Evolutionary conservation across 2,329 filamentous ascomycete genomes (phyloP).

Genomic region (Myriosclerotinia scirpicola): DNA sequence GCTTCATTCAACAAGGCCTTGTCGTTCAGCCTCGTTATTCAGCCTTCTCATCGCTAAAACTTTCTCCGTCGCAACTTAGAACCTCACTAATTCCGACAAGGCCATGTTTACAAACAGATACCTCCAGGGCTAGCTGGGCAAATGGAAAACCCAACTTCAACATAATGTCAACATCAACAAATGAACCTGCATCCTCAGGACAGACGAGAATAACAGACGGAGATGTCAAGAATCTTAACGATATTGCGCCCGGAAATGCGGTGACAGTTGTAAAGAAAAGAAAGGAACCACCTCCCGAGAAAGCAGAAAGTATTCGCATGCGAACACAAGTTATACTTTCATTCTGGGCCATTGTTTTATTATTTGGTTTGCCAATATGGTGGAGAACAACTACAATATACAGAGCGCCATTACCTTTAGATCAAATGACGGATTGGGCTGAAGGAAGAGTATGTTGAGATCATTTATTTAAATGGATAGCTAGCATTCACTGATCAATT

Average conservation of each 20-base stretch:
- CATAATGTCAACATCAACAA: constrained; percentile 31
- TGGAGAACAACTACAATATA: constrained; percentile 93
- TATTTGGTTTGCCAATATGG: constrained; percentile 90
- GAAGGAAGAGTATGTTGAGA: constrained; percentile 71
- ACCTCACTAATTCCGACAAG: not conserved
- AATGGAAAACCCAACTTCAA: constrained; percentile 13
- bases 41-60: constrained; percentile 17
- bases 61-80: not conserved
- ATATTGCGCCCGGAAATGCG: constrained; percentile 31
- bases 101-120: not conserved
- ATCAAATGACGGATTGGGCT: constrained; percentile 87
- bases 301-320: constrained; percentile 63
- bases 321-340: constrained; percentile 77
- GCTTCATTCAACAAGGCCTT: not conserved
- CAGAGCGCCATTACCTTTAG: constrained; percentile 77
- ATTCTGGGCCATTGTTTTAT: constrained; percentile 85
- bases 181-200: constrained; percentile 25
- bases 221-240: constrained; percentile 24
- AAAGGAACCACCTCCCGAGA: constrained; percentile 69
- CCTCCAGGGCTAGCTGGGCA: not conserved
- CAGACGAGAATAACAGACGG: constrained; percentile 11
- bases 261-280: constrained; percentile 33
- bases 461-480: not conserved
- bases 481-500: constrained; percentile 26
- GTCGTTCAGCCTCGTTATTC: not conserved